Base-by-base conservation (phyloP, 371 early-diverging fungal genomes). In the Mucor lusitanicus region DNA sequence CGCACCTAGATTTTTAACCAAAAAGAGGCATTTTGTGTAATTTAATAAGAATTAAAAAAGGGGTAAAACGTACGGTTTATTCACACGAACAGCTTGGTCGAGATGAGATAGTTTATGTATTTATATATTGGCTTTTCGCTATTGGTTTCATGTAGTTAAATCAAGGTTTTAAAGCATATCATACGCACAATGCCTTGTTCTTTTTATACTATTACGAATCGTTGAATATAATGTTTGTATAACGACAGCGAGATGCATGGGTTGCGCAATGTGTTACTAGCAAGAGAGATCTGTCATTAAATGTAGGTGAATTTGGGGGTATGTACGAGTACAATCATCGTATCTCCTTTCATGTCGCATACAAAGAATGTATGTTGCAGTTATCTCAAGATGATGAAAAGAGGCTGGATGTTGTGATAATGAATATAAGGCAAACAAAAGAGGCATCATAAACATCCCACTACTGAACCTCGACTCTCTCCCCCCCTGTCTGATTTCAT, bases 181-280 rank as follows among this genome's bases (percentile, higher is more conserved):
- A 19, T 44, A 44, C 7, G 17, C 42, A 44, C 44, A 44, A 44
- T 44, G 6, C 4, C 44, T 7, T 44, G n/a, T n/a, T 19, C 8
- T 44, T 37, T 37, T 37, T 37, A 37, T 44, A 44, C 44, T 44
- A 44, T 44, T 44, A 37, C n/a, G 19, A 44, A 44, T 15, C 53
- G 23, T 53, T 53, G 53, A 7, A 23, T 33, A 30, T 64, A 19
- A 21, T 25, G 30, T 28, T 64, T 42, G 60, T 58, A 63, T 37
- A 17, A 68, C 59, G n/a, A 48, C 17, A 50, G 3, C 27, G 37
- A 33, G 48, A 65, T 70, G 67, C 67, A 67, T 71, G 71, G 71
- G 71, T 66, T 19, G n/a, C 13, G 37, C 71, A 70, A 62, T 60
- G 71, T 66, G 63, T 62, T 27, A 70, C 70, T 48, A 5, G 23